phyloP scores from a whole-genome alignment of 306 rosid genomes.

The Glycyrrhiza uralensis region DNA sequence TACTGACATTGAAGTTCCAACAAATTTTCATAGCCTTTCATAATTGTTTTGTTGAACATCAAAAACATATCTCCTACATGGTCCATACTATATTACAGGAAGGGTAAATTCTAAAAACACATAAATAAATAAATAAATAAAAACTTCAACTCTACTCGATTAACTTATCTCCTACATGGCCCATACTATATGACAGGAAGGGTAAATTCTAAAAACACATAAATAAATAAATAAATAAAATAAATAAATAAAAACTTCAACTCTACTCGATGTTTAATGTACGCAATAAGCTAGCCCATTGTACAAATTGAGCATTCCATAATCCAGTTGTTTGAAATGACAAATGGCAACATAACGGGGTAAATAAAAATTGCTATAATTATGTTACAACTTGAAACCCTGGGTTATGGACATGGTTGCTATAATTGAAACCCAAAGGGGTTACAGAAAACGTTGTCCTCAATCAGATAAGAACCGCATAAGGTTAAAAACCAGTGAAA shows the following conservation, averaged over 20 bases:
- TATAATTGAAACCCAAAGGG: not conserved
- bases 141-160: not conserved
- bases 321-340: not conserved
- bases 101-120: not conserved
- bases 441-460: not conserved
- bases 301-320: not conserved
- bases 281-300: not conserved
- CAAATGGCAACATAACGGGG: not conserved
- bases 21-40: not conserved
- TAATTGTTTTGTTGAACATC: not conserved
- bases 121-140: not conserved
- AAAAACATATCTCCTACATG: not conserved
- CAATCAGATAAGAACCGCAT: not conserved
- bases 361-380: not conserved
- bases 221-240: not conserved
- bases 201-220: not conserved
- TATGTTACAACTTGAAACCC: not conserved
- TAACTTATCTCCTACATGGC: not conserved
- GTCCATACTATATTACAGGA: not conserved
- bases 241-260: not conserved
- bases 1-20: not conserved
- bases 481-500: not conserved
- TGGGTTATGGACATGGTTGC: not conserved
- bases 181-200: not conserved
- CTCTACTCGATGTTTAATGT: not conserved